Evolutionary conservation across 139 green algal genomes (phyloP).

Genomic region (Tetraselmis chui): DNA sequence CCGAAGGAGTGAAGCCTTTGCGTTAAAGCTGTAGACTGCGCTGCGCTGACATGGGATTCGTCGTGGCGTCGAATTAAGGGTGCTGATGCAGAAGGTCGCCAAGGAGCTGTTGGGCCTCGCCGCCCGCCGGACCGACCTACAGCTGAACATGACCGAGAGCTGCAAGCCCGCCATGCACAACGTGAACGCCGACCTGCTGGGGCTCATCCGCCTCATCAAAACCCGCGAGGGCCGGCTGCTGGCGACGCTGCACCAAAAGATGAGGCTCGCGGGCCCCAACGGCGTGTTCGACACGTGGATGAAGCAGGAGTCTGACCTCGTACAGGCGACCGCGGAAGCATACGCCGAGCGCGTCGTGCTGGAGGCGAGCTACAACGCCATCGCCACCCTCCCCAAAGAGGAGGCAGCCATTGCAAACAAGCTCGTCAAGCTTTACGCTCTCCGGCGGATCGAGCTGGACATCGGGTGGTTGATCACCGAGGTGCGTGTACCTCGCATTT

Average conservation of each 20-base stretch:
- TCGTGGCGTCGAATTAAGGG: no score
- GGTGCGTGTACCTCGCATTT: no score
- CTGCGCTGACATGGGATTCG: no score
- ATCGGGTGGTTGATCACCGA: conserved; percentile 62
- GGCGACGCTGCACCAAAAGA: conserved; percentile 39
- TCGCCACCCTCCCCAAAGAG: conserved; percentile 20
- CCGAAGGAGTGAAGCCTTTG: no score
- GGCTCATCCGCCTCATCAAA: conserved; percentile 32
- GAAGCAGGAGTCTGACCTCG: conserved; percentile 69
- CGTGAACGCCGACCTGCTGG: conserved; percentile 25
- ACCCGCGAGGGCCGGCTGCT: conserved; percentile 55
- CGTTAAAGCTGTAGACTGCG: no score
- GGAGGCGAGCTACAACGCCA: conserved; percentile 36
- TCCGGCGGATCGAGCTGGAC: conserved; percentile 61
- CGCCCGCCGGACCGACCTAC: conserved; percentile 1
- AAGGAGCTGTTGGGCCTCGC: conserved; percentile 11
- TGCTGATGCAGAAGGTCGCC: conserved; percentile 53
- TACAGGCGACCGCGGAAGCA: conserved; percentile 50
- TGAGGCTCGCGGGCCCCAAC: conserved; percentile 22
- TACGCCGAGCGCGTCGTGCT: conserved; percentile 78
- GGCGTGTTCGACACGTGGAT: conserved; percentile 84
- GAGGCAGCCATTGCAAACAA: no score
- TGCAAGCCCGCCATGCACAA: not conserved
- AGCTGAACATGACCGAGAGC: not conserved
- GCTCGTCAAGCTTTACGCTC: conserved; percentile 56